phyloP scores from a whole-genome alignment of 495 filamentous ascomycete species.

The Podospora anserina region DNA sequence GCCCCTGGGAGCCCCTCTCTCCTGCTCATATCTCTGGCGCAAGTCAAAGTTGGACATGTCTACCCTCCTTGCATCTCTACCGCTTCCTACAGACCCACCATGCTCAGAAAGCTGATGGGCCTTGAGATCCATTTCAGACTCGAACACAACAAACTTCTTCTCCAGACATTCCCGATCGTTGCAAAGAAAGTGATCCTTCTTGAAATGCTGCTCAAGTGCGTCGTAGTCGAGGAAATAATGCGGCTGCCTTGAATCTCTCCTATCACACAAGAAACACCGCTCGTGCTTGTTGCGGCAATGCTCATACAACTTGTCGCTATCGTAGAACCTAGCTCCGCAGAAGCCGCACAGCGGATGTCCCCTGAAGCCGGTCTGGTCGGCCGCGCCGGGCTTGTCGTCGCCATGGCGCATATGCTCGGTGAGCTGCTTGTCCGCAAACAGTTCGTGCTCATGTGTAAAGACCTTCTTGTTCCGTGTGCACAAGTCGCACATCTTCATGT shows the following conservation, averaged over 20 bases:
- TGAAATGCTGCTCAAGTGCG: constrained; percentile 78
- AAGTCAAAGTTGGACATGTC: constrained; percentile 85
- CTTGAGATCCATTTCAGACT: constrained; percentile 88
- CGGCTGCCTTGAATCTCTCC: constrained; percentile 61
- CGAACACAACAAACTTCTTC: constrained; percentile 98
- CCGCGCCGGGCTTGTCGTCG: constrained; percentile 84
- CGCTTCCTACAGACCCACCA: constrained; percentile 51
- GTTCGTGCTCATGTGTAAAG: constrained; percentile 94
- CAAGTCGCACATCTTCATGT: constrained; percentile 90
- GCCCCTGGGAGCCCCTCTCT: constrained; percentile 47
- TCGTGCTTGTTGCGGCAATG: constrained; percentile 93
- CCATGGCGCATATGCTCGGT: constrained; percentile 85
- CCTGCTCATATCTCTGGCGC: constrained; percentile 64
- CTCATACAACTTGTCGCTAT: constrained; percentile 87
- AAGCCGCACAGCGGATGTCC: constrained; percentile 95
- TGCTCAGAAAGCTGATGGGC: constrained; percentile 40
- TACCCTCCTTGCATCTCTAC: constrained; percentile 79
- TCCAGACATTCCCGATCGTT: constrained; percentile 82
- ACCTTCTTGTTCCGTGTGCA: constrained; percentile 96
- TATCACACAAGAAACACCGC: constrained; percentile 90
- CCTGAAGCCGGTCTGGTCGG: constrained; percentile 93
- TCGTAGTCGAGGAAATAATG: constrained; percentile 90
- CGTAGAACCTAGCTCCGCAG: constrained; percentile 89
- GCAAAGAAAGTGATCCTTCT: constrained; percentile 82
- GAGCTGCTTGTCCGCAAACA: constrained; percentile 81